Evolutionary conservation across 164 flowering plant genomes (phyloP), one percentile per base, ranked within the genome.

Genomic region (Tinospora cordifolia): DNA sequence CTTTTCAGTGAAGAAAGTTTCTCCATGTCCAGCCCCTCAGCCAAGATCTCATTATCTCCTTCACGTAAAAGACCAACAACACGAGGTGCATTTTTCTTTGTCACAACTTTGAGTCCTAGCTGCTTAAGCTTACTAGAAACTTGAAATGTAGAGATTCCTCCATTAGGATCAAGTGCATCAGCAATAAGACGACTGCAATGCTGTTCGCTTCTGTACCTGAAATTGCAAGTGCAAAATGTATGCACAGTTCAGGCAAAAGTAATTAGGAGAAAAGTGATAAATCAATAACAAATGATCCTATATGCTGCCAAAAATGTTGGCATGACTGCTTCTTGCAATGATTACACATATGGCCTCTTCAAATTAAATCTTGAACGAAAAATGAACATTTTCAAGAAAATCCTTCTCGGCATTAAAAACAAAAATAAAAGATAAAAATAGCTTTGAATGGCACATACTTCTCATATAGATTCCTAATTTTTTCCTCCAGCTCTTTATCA

Each of bases 141-240:
- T 83, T 89, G 93, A 65, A 67, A 75, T 49, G 84, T 75, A 57
- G 94, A 86, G 74, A 92, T 75, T 58, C 68, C 73, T 68, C 86
- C 84, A 75, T 85, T 84, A 65, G 81, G 81, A 71, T 85, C 87
- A 67, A 92, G 85, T 65, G 78, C 81, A 81, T 88, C 84, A 14
- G 88, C 93, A 75, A 92, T 90, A 47, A 84, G 85, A 63, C 68
- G 85, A 71, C 75, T 76, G 71, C 96, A 88, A 36, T 81, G 66
- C 39, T 58, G 75, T 70, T 81, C 77, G 69, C 80, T 87, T 76
- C 85, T 90, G 79, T 82, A 86, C 72, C 97, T 92, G 74, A 25
- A 79, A 63, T 27, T 7, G n/a, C 13, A 24, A 67, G n/a, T 9
- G 0, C 62, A 62, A 24, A 22, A 63, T 44, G 30, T 36, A 26